Evolutionary conservation across 2,329 filamentous ascomycete genomes (phyloP), one percentile per base, ranked within the genome.

Genomic region (Colletotrichum falcatum): DNA sequence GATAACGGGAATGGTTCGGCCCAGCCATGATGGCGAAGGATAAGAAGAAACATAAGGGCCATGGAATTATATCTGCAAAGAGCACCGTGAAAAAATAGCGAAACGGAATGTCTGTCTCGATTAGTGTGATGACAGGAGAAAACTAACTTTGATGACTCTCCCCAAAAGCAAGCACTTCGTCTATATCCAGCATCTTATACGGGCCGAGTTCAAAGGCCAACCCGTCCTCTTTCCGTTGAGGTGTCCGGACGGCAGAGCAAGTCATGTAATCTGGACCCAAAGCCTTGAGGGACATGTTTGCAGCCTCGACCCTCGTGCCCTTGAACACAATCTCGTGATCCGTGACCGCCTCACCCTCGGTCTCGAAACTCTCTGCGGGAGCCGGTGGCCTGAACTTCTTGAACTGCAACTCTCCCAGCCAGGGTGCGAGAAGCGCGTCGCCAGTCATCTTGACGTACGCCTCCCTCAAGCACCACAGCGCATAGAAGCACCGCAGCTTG

Each of bases 401-500:
- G 77, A 95, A 93, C 75, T 94, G 91, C 11, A 95, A 82, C 60
- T 92, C 87, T 61, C 83, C 83, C 59, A 95, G 83, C 93, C 93
- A 95, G 5, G 84, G 83, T 0, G 93, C 93, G 11, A 94, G 83
- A 68, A 95, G 83, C 0, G 92, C 93, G 75, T 95, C 92, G 33
- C 93, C 93, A 37, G 92, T 92, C 82, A 95, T 90, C 86, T 95
- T 95, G 79, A 95, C 90, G 78, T 93, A 95, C 0, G 92, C 90
- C 81, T 95, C 93, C 75, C 93, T 90, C 78, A 94, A 86, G 78
- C 91, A 93, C 91, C 92, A 95, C 70, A 92, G 88, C 1, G 91
- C 87, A 78, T 94, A 95, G 77, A 95, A 95, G 63, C 87, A 85
- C 6, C 91, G 85, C 35, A 95, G 82, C 76, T 90, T 90, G 28